These are phyloP conservation scores for Mesembryanthemum crystallinum DNA, from an alignment of 148 eudicot species.

Conservation along the genomic window DNA sequence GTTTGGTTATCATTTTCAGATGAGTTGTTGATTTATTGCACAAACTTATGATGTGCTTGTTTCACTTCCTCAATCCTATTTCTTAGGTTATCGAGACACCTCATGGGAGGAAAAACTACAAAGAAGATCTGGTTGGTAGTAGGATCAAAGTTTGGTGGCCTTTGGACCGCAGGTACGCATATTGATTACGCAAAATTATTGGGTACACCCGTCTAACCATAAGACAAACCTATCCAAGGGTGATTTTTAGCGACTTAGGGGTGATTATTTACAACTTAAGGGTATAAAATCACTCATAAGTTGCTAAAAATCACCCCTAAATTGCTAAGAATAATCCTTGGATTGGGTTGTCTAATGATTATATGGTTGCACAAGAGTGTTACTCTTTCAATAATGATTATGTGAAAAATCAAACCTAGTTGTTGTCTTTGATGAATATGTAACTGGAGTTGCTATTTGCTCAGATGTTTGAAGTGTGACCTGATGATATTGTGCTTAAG, in stretches of 20 bases:
- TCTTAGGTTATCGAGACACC: slow-evolving; percentile 43
- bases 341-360: too few relatives aligned
- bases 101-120: slow-evolving; percentile 35
- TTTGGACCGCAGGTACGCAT: slow-evolving; percentile 49
- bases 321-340: too few relatives aligned
- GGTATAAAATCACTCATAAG: too few relatives aligned
- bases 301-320: too few relatives aligned
- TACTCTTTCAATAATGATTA: slow-evolving; percentile 3
- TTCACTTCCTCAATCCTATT: not conserved
- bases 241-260: too few relatives aligned
- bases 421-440: not conserved
- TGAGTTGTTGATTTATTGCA: not conserved
- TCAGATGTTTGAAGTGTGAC: not conserved
- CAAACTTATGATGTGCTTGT: not conserved
- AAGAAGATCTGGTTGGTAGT: slow-evolving; percentile 52
- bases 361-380: too few relatives aligned
- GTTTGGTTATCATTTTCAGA: not conserved
- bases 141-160: slow-evolving; percentile 83
- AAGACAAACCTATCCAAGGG: too few relatives aligned
- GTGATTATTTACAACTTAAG: too few relatives aligned
- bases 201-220: too few relatives aligned
- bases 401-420: not conserved
- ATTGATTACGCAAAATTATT: too few relatives aligned
- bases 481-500: not conserved
- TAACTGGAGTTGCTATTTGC: not conserved